These are phyloP conservation scores for Filosporella fistucella DNA, from an alignment of 495 filamentous ascomycete genomes.

Conservation along the genomic window DNA sequence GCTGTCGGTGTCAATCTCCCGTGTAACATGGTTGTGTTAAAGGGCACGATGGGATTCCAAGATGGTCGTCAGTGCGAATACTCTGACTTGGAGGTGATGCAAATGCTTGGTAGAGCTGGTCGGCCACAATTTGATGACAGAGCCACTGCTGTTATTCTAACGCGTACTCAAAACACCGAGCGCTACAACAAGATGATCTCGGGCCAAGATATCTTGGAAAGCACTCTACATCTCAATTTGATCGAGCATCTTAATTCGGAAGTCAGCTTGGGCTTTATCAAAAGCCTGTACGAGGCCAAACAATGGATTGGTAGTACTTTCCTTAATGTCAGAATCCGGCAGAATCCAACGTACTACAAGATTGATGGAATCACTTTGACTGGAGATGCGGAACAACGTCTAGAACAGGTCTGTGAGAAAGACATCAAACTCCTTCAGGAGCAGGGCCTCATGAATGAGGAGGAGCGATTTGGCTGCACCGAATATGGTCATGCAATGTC, in stretches of 20 bases:
- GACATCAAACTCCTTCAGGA: slow-evolving; percentile 69
- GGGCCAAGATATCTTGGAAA: slow-evolving; percentile 81
- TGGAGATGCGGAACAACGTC: slow-evolving; percentile 55
- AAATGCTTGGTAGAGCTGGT: slow-evolving; percentile 94
- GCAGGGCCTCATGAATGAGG: slow-evolving; percentile 48
- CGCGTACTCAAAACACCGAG: slow-evolving; percentile 57
- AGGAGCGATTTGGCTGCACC: slow-evolving; percentile 55
- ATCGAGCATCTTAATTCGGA: slow-evolving; percentile 95
- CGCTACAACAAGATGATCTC: slow-evolving; percentile 82
- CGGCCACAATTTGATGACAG: slow-evolving; percentile 88
- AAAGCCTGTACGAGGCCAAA: slow-evolving; percentile 63
- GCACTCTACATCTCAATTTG: slow-evolving; percentile 79
- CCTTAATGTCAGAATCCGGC: slow-evolving; percentile 73
- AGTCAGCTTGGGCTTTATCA: slow-evolving; percentile 79
- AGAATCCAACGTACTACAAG: slow-evolving; percentile 77
- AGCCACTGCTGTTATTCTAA: slow-evolving; percentile 85
- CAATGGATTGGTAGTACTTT: slow-evolving; percentile 86
- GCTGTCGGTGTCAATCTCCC: slow-evolving; percentile 93
- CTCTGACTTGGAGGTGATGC: slow-evolving; percentile 91
- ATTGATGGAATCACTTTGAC: slow-evolving; percentile 45
- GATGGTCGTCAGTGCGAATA: slow-evolving; percentile 66
- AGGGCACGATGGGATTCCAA: slow-evolving; percentile 75
- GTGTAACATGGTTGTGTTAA: slow-evolving; percentile 89
- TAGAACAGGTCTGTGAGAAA: slow-evolving; percentile 77
- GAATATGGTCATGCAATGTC: slow-evolving; percentile 89